Evolutionary conservation across 208 protist species (phyloP), one percentile per base, ranked within the genome.

Genomic region (Crithidia fasciculata): DNA sequence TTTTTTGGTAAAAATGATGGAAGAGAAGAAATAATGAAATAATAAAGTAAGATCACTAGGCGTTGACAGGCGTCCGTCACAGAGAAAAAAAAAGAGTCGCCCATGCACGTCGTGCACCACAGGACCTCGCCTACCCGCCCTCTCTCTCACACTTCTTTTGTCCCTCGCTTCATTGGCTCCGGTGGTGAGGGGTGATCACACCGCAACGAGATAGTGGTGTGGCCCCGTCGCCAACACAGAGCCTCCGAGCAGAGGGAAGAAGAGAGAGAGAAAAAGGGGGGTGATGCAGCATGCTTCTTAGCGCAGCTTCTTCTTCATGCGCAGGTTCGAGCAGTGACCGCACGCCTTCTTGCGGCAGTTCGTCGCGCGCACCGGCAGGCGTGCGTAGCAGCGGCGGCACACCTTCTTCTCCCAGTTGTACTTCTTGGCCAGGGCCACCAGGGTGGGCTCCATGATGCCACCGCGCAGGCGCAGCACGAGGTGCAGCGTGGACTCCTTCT

Each of bases 311-410:
- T 99, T 99, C 99, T 99, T 99, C 83, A 96, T 92, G 86, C 99
- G 97, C 16, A 99, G 93, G 84, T 99, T 88, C 83, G 92, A 99
- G 88, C 88, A 98, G 96, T 99, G 98, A 66, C 99, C 98, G 85
- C 99, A 99, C 85, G 98, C 99, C 96, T 99, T 99, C 96, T 99
- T 99, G 81, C 99, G 90, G 97, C 99, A 99, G 95, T 99, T 99
- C 45, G 83, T 95, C 52, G 99, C 99, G 70, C 99, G 97, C 47
- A 97, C 87, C 64, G 97, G 98, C 45, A 99, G 96, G 80, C 99
- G 95, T 67, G 99, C 98, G 74, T 84, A 84, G 76, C 75, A 84
- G 52, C 80, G 80, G 73, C 98, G 90, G 97, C 98, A 99, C 69
- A 99, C 96, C 84, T 98, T 96, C 93, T 99, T 99, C 69, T 99